Conservation (phyloP, 1,139 yeast species). For the Diutina rugosa region DNA sequence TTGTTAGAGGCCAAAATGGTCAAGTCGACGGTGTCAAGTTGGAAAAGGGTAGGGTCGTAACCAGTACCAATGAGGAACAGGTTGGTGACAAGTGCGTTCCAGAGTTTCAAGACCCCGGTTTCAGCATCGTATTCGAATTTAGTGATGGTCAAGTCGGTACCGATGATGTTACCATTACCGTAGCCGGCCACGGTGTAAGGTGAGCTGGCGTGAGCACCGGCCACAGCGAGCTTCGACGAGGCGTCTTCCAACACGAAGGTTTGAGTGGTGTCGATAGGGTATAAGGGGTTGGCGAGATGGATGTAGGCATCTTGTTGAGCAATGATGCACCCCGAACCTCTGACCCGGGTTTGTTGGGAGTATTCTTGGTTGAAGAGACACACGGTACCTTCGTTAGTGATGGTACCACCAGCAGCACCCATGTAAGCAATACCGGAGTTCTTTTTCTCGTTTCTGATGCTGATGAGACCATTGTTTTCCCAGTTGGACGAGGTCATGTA, state of each 20-base stretch:
- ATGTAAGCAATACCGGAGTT: background rate
- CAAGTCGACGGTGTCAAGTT: slow-evolving; percentile 8
- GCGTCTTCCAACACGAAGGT: background rate
- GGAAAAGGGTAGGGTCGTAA: slow-evolving; percentile 6
- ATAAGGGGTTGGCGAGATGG: slow-evolving; percentile 1
- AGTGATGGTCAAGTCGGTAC: slow-evolving; percentile 3
- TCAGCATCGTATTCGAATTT: slow-evolving; percentile 9
- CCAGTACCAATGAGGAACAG: slow-evolving; percentile 14
- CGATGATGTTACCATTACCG: slow-evolving; percentile 18
- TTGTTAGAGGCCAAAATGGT: slow-evolving; percentile 7
- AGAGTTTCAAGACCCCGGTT: slow-evolving; percentile 13
- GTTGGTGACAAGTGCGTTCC: background rate
- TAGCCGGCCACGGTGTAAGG: slow-evolving; percentile 18
- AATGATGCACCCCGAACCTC: slow-evolving; percentile 4
- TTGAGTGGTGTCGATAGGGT: background rate
- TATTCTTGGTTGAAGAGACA: slow-evolving; percentile 4
- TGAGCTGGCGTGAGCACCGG: background rate
- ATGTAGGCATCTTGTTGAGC: slow-evolving; percentile 2
- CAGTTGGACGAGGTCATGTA: slow-evolving; percentile 1
- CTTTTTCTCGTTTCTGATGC: background rate
- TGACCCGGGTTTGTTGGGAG: slow-evolving; percentile 3
- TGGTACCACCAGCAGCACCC: background rate
- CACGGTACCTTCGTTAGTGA: slow-evolving; percentile 5
- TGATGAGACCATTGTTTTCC: background rate
- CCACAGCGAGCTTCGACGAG: background rate